phyloP scores from a whole-genome alignment of 208 protist species.

The Tritrichomonas musculus region DNA sequence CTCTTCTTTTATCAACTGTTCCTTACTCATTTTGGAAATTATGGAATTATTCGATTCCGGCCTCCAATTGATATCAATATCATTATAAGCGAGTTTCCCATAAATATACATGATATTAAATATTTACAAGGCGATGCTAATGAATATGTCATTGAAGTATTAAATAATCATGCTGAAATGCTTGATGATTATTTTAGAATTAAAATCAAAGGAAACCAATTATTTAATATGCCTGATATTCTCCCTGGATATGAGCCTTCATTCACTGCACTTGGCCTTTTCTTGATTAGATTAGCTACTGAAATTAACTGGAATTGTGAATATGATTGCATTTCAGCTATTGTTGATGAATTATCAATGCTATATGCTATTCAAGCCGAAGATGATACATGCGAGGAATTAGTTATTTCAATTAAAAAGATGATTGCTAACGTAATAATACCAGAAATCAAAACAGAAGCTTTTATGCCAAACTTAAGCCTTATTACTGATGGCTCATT shows the following conservation, averaged over 20 bases:
- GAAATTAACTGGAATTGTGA: neutral
- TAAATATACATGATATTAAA: no score
- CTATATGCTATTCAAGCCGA: neutral
- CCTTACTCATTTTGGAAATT: neutral
- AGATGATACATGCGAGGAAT: neutral
- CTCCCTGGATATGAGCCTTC: neutral
- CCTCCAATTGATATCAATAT: neutral
- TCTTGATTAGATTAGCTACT: neutral
- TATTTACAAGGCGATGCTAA: neutral
- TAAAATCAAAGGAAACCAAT: neutral
- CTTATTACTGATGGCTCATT: neutral
- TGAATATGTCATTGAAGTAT: neutral
- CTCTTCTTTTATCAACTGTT: neutral
- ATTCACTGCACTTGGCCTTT: neutral
- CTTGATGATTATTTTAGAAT: neutral
- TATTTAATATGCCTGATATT: neutral
- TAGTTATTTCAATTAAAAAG: neutral
- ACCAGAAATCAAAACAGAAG: neutral
- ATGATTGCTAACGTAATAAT: neutral
- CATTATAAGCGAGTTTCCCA: no score
- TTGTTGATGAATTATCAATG: neutral
- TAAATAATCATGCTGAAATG: neutral
- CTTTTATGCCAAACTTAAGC: neutral
- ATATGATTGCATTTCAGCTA: neutral
- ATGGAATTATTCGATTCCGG: neutral